Base-by-base conservation (phyloP, 1,139 yeast genomes). In the Yamadazyma blattariae region DNA sequence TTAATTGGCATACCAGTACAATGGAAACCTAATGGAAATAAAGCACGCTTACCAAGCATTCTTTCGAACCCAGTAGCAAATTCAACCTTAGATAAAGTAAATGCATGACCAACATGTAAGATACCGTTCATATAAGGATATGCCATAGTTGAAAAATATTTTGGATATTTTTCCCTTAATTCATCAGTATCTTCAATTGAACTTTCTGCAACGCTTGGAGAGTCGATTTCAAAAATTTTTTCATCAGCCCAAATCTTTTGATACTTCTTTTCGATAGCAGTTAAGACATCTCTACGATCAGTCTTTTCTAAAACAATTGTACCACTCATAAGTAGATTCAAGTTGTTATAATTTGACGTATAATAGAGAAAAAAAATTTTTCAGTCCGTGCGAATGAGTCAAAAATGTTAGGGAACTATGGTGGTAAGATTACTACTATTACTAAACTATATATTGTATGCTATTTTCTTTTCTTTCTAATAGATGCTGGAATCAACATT, bases 1-100 rank as follows among this genome's bases (percentile, higher is more conserved):
- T 80, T 84, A 60, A 92, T 94, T 39, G 99, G 98, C 97, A 92
- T 85, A 72, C 99, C 99, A 29, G 98, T 92, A 75, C 98, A 94
- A 65, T 92, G 99, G 82, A 92, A 92, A 36, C 98, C 99, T 42
- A 94, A 74, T 34, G 99, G 98, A 67, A 88, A 92, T 44, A 92
- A 70, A 24, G 97, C 96, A 52, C 85, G 77, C 64, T 85, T 88
- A 47, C 97, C 97, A 54, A 77, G 74, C 92, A 94, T 85, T 64
- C 97, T 81, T 66, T 92, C 96, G 56, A 84, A 94, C 38, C 98
- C 97, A 39, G 87, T 74, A 36, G 94, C 85, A 60, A 85, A 94
- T 62, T 94, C 99, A 35, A 81, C 95, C 66, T 94, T 94, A 40
- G 97, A 88, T 50, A 92, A 73, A 27, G 98, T 92, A 69, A 92